Evolutionary conservation across 2,329 filamentous ascomycete genomes (phyloP).

Genomic region (Celoporthe dispersa): DNA sequence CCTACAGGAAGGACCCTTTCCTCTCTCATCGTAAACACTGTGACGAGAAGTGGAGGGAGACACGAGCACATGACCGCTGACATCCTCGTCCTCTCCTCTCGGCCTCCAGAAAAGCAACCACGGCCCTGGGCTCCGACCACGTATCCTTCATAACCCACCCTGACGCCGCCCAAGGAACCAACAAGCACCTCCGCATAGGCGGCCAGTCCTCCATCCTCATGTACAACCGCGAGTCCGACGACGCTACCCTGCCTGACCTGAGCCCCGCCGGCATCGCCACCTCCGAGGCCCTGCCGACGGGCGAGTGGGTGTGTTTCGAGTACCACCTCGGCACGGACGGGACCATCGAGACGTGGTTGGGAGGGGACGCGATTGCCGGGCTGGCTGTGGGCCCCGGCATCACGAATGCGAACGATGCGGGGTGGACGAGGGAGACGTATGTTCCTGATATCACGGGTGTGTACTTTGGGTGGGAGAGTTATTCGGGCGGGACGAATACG

Average conservation of each 20-base stretch:
- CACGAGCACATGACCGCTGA: background rate
- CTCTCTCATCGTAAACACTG: no score
- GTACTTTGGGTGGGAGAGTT: slow-evolving; percentile 68
- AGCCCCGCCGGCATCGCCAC: slow-evolving; percentile 62
- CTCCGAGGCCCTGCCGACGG: slow-evolving; percentile 54
- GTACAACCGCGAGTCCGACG: slow-evolving; percentile 67
- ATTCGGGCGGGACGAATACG: slow-evolving; percentile 63
- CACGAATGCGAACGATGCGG: slow-evolving; percentile 54
- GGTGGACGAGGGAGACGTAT: slow-evolving; percentile 55
- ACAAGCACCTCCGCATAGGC: slow-evolving; percentile 66
- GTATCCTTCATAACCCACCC: slow-evolving; percentile 69
- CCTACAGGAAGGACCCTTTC: background rate
- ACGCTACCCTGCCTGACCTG: slow-evolving; percentile 65
- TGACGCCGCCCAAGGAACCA: slow-evolving; percentile 57
- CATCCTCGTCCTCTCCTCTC: no score
- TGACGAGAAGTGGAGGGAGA: no score
- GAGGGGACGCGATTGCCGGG: slow-evolving; percentile 54
- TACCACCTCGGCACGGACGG: slow-evolving; percentile 64
- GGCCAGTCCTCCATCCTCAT: slow-evolving; percentile 65
- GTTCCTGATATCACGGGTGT: slow-evolving; percentile 58
- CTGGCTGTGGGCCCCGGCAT: slow-evolving; percentile 53
- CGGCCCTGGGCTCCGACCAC: slow-evolving; percentile 61
- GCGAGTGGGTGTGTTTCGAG: slow-evolving; percentile 63
- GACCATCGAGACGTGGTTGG: slow-evolving; percentile 64
- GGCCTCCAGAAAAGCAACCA: slow-evolving; percentile 54